phyloP scores from a whole-genome alignment of 2,329 filamentous ascomycete genomes.

The Calonectria leucothoes region DNA sequence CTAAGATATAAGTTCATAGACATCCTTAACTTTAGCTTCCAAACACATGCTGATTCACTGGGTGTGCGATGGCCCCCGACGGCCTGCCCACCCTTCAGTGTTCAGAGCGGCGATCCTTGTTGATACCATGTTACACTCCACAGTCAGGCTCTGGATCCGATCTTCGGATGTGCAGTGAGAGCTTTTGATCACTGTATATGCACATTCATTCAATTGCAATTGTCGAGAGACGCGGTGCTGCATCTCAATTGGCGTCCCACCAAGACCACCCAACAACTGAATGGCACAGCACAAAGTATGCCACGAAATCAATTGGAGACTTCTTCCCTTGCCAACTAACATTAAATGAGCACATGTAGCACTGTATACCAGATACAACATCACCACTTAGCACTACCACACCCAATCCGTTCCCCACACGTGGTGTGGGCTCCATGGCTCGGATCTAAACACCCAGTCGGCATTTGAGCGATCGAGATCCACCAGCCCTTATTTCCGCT shows the following conservation, averaged over 20 bases:
- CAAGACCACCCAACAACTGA: not conserved
- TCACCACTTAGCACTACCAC: not conserved
- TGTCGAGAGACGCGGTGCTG: not conserved
- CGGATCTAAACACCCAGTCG: not conserved
- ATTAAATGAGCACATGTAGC: not conserved
- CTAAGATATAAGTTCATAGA: not conserved
- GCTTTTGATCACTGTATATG: not conserved
- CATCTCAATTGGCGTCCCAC: not conserved
- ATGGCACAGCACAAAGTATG: not conserved
- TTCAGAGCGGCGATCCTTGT: not conserved
- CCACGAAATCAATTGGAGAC: not conserved
- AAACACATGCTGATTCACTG: not conserved
- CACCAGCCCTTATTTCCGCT: slow-evolving; percentile 14
- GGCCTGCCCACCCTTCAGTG: not conserved
- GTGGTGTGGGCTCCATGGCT: not conserved
- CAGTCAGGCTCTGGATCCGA: not conserved
- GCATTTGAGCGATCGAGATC: slow-evolving; percentile 21
- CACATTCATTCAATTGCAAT: not conserved
- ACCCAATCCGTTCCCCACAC: slow-evolving; percentile 16
- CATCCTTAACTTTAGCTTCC: not conserved
- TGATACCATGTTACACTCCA: not conserved
- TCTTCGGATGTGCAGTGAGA: not conserved
- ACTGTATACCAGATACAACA: not conserved
- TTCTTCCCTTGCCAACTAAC: no score
- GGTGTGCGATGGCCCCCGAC: not conserved